These are phyloP conservation scores for Trametes cubensis DNA, from an alignment of 768 basidiomycete genomes.

Conservation along the genomic window DNA sequence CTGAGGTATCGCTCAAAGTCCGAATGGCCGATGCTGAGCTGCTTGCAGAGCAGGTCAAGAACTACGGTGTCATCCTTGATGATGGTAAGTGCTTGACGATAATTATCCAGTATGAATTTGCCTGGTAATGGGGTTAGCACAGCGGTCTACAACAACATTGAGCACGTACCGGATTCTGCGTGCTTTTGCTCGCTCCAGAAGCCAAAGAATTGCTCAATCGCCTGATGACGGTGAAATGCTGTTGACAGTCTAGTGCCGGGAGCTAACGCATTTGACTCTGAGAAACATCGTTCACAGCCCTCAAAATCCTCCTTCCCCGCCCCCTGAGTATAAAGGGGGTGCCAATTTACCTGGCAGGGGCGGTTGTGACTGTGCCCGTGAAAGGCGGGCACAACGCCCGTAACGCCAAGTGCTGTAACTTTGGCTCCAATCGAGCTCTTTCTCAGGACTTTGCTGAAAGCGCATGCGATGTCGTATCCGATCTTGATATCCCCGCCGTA, in stretches of 20 bases:
- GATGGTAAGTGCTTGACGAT: slow-evolving; percentile 6
- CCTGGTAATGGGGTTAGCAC: neutral
- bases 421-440: slow-evolving; percentile 24
- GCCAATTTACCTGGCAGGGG: slow-evolving; percentile 33
- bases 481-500: slow-evolving; percentile 23
- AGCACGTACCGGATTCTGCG: slow-evolving; percentile 26
- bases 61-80: slow-evolving; percentile 4
- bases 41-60: neutral
- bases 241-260: slow-evolving; percentile 27
- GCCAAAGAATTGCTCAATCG: slow-evolving; percentile 27
- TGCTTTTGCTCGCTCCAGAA: slow-evolving; percentile 33
- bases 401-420: neutral
- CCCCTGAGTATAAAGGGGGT: slow-evolving; percentile 32
- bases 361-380: slow-evolving; percentile 37
- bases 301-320: slow-evolving; percentile 34
- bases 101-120: slow-evolving; percentile 19
- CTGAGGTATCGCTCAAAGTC: slow-evolving; percentile 19
- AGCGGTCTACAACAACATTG: neutral
- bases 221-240: slow-evolving; percentile 34
- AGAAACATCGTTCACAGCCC: slow-evolving; percentile 34
- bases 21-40: neutral
- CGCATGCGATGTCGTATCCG: slow-evolving; percentile 35
- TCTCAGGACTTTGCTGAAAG: slow-evolving; percentile 23
- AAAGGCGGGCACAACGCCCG: slow-evolving; percentile 32
- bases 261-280: slow-evolving; percentile 31